Percentiles rank a stretch among this genome's conserved stretches.
Evolutionary conservation across 2,329 filamentous ascomycete genomes (phyloP).

Genomic region (Sarocladiaceae sp.): DNA sequence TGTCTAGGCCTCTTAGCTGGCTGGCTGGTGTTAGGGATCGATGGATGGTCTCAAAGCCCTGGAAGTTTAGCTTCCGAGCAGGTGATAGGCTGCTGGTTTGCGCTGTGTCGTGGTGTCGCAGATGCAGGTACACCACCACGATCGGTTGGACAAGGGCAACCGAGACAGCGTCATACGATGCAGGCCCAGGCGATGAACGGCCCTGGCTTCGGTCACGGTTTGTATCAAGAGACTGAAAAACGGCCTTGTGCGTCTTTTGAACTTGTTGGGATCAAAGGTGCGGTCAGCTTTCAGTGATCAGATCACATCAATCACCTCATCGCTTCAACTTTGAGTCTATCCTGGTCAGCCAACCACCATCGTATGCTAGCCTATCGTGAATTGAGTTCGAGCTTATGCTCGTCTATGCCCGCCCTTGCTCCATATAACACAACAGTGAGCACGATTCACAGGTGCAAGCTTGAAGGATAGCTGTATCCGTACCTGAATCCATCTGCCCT

Average conservation of each 20-base stretch:
- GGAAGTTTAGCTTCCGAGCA: too few species aligned
- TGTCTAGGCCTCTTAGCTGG: too few species aligned
- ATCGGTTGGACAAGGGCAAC: conserved; percentile 7
- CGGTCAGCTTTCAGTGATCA: not conserved
- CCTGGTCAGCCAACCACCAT: not conserved
- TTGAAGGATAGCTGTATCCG: not conserved
- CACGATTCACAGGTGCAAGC: too few species aligned
- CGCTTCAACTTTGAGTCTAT: not conserved
- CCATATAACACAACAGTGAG: not conserved
- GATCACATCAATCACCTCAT: not conserved
- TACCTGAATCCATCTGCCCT: not conserved
- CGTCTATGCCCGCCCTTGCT: not conserved
- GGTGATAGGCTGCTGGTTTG: not conserved
- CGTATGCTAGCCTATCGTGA: not conserved
- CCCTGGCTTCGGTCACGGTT: not conserved
- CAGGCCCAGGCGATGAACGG: not conserved
- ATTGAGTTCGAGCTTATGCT: conserved; percentile 9
- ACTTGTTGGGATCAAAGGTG: not conserved
- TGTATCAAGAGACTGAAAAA: not conserved
- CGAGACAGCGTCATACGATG: conserved; percentile 2
- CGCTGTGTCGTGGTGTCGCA: conserved; percentile 7
- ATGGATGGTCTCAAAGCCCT: not conserved
- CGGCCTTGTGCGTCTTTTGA: not conserved
- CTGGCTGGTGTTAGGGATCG: not conserved
- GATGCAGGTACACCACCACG: conserved; percentile 3